These are phyloP conservation scores for Solanum virginianum DNA, from an alignment of 257 asterid genomes.

Conservation along the genomic window DNA sequence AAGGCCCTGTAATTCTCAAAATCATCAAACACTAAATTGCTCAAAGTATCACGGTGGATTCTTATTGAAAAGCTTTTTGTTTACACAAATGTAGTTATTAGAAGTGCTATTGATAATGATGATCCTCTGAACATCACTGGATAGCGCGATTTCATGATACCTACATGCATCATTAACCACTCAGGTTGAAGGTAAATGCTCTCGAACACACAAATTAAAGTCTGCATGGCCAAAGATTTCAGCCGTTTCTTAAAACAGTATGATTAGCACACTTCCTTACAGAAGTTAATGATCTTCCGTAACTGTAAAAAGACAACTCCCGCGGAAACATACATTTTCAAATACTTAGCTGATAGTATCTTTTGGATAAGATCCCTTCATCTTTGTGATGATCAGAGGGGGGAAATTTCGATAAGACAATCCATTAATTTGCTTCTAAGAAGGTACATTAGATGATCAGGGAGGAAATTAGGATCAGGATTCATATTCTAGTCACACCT, in stretches of 20 bases:
- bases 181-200: background rate
- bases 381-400: background rate
- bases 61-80: background rate
- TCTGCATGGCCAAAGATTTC: background rate
- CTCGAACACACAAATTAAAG: background rate
- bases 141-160: background rate
- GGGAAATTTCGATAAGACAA: background rate
- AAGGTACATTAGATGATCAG: background rate
- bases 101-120: background rate
- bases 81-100: background rate
- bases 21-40: background rate
- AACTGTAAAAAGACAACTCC: background rate
- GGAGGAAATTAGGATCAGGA: background rate
- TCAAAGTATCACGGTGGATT: background rate
- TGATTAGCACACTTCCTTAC: background rate
- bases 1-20: background rate
- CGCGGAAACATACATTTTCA: background rate
- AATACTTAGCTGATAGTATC: background rate
- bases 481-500: background rate
- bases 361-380: background rate
- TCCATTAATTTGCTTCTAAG: too few species aligned
- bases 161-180: background rate
- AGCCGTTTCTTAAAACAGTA: background rate
- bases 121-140: background rate
- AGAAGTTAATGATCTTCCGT: background rate